A percentile compares a stretch with the other conserved stretches of the same genome.
phyloP scores from a whole-genome alignment of 2,329 filamentous ascomycete genomes.

The Aspergillus pseudotamarii region DNA sequence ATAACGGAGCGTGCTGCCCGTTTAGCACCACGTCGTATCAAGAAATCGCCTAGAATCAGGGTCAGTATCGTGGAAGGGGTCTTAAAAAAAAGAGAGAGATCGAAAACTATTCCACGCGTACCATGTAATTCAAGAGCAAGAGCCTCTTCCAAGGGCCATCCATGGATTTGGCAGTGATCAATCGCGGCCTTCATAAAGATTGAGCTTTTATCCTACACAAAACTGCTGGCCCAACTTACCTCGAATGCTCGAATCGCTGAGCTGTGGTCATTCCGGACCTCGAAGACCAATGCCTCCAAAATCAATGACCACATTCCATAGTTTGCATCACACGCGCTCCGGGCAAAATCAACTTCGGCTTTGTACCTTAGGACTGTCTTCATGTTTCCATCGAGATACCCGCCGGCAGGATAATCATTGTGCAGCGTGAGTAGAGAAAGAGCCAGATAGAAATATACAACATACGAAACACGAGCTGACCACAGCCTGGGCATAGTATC shows the following conservation, averaged over 20 bases:
- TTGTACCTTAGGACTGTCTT: conserved; percentile 54
- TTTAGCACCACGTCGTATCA: conserved; percentile 59
- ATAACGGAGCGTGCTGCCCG: conserved; percentile 61
- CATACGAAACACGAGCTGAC: conserved; percentile 47
- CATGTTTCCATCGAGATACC: conserved; percentile 52
- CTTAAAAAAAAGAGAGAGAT: not conserved
- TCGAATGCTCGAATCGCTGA: conserved; percentile 48
- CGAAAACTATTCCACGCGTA: conserved; percentile 17
- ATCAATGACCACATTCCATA: conserved; percentile 61
- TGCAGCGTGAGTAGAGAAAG: conserved; percentile 47
- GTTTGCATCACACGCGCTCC: conserved; percentile 59
- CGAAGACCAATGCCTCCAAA: conserved; percentile 58
- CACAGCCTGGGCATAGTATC: conserved; percentile 48
- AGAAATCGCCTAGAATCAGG: conserved; percentile 48
- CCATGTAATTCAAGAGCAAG: conserved; percentile 64
- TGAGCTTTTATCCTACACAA: conserved; percentile 1
- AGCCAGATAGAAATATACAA: conserved; percentile 50
- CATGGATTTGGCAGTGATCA: conserved; percentile 62
- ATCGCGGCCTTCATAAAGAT: conserved; percentile 55
- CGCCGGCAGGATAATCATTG: conserved; percentile 44
- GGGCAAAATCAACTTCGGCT: conserved; percentile 55
- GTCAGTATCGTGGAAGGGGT: conserved; percentile 6
- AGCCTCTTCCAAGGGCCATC: conserved; percentile 62
- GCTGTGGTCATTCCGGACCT: conserved; percentile 50
- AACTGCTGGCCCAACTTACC: conserved; percentile 22